Evolutionary conservation across 225 moss, liverwort and hornwort species (phyloP), one percentile per base, ranked within the genome.

Genomic region (Rhytidiadelphus loreus): DNA sequence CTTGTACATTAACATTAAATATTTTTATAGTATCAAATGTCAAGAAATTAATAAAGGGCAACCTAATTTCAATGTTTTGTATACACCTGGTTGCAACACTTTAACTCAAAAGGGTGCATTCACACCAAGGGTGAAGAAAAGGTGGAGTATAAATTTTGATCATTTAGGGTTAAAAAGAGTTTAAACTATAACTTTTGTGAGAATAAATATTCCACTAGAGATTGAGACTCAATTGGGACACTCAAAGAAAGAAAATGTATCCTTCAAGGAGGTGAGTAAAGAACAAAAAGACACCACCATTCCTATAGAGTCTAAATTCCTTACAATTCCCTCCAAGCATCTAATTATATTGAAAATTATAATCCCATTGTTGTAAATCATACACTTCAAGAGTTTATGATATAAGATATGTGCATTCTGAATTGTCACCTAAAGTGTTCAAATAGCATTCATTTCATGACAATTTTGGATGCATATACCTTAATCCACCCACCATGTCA

Each of bases 281-380:
- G 25, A 14, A 25, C 8, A 70, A 41, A 30, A 69, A 25, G 15
- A 2, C 2, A 23, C 12, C 12, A 41, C 4, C 13, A 25, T 70
- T 41, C 2, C 3, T 0, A 1, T 4, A 0, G 7, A 41, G 13
- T 39, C 24, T 70, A 41, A 24, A 41, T 13, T 3, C 69, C 8
- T 41, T 2, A 41, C 24, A 41, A 70, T 70, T 13, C 24, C 24
- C 8, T 70, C 8, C 2, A 65, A 1, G n/a, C 8, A 70, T 24
- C 41, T 13, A 22, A 39, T 41, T 25, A 13, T 13, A 41, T 25
- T 15, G 8, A 41, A 41, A 13, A 41, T 15, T 14, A 41, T 41
- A 24, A 39, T 39, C 1, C 13, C 13, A 39, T 69, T 22, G 2
- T 0, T 24, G 4, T 69, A 39, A 39, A 39, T 69, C 41, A 69